Percentiles rank a stretch among this genome's conserved stretches.
Evolutionary conservation across 768 basidiomycete species (phyloP).

Genomic region (Auricularia cornea): DNA sequence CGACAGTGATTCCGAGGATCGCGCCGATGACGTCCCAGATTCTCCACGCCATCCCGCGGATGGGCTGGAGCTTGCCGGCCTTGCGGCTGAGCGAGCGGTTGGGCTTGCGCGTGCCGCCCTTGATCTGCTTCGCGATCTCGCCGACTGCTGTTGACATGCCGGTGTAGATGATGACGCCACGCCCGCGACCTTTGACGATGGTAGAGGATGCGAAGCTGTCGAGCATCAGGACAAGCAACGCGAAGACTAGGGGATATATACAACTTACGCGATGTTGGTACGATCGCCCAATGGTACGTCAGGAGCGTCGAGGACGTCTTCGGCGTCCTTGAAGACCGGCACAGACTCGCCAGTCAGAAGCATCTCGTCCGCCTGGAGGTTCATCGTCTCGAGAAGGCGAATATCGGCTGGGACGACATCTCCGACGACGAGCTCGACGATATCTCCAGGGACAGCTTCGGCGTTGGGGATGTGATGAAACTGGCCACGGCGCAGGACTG

Average conservation of each 20-base stretch:
- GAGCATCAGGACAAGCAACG: too few relatives aligned
- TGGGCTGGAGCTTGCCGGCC: constrained; percentile 4
- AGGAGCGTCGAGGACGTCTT: constrained; percentile 18
- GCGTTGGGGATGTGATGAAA: constrained; percentile 33
- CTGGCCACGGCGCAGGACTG: constrained; percentile 36
- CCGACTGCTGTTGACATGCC: constrained; percentile 46
- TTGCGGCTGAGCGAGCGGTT: constrained; percentile 20
- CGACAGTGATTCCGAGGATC: background rate
- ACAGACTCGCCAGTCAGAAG: constrained; percentile 46
- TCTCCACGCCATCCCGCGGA: background rate
- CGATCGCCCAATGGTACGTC: constrained; percentile 35
- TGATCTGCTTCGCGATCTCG: constrained; percentile 21
- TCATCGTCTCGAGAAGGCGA: constrained; percentile 36
- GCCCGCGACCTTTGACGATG: constrained; percentile 41
- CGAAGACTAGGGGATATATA: background rate
- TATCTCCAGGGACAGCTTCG: constrained; percentile 39
- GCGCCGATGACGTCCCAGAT: constrained; percentile 4
- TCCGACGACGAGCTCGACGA: constrained; percentile 11
- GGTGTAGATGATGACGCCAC: constrained; percentile 39
- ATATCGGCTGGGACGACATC: constrained; percentile 18
- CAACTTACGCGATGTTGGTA: constrained; percentile 30
- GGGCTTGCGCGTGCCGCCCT: background rate
- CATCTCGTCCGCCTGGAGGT: constrained; percentile 43
- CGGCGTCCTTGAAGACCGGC: constrained; percentile 37
- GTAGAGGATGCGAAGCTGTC: constrained; percentile 33